Base-by-base conservation (phyloP, 176 grass and related monocot genomes). In the Aechmea fasciata region DNA sequence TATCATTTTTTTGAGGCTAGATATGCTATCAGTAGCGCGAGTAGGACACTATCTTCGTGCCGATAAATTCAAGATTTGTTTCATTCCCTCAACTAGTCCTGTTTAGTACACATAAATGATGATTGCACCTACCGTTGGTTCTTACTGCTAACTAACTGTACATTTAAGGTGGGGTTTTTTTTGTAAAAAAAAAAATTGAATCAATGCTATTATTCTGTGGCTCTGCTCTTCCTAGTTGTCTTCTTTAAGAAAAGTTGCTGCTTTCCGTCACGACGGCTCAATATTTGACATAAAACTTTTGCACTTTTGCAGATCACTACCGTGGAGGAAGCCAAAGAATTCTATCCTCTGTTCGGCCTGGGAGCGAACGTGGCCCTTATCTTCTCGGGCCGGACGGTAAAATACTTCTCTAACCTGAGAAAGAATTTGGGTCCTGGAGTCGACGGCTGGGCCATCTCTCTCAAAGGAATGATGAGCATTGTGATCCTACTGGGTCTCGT, bases 381-480 rank as follows among this genome's bases (percentile, higher is more conserved):
- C 77, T 97, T 97, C 78, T 97, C 94, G 0, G 94, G 94, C 1
- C 86, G 94, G 64, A 97, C 89, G 0, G 89, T 97, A 48, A 97
- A 97, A 65, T 97, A 92, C 55, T 97, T 97, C 77, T 97, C 89
- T 68, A 92, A 97, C 73, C 74, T 92, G 73, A 87, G 94, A 52
- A 79, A 92, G 65, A 90, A 79, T 76, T 75, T 97, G 76, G 94
- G 94, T 9, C 86, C 89, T 65, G 94, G 94, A 9, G 94, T 97
- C 49, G 94, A 97, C 49, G 94, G 94, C 48, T 97, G 94, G 94
- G 94, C 94, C 10, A 65, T 97, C 64, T 97, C 89, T 48, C 47
- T 97, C 69, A 97, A 85, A 73, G 89, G 86, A 68, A 97, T 97
- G 94, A 97, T 97, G 94, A 97, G 94, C 68, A 97, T 97, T 75